Evolutionary conservation across 2,329 filamentous ascomycete species (phyloP).

Genomic region (Sclerotinia minor): DNA sequence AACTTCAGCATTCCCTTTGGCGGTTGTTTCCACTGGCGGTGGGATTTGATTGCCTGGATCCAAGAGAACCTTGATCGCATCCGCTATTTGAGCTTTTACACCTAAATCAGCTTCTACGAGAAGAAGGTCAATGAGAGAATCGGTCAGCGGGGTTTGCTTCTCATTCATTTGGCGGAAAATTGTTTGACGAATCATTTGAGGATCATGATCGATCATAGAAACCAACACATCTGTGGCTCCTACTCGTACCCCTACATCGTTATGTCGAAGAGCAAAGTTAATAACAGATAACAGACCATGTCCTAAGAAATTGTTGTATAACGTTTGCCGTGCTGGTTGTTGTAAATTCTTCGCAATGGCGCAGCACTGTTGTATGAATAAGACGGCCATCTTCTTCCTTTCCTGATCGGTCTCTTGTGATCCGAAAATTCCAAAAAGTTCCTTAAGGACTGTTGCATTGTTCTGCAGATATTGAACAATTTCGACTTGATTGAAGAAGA

Average conservation of each 20-base stretch:
- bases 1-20: slow-evolving; percentile 68
- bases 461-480: slow-evolving; percentile 93
- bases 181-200: slow-evolving; percentile 88
- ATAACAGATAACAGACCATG: slow-evolving; percentile 88
- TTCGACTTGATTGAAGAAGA: slow-evolving; percentile 98
- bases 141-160: slow-evolving; percentile 80
- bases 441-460: slow-evolving; percentile 74
- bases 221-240: slow-evolving; percentile 93
- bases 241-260: slow-evolving; percentile 80
- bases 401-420: slow-evolving; percentile 62
- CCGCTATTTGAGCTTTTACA: slow-evolving; percentile 92
- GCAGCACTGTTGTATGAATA: slow-evolving; percentile 96
- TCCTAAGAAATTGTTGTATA: slow-evolving; percentile 88
- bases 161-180: slow-evolving; percentile 91
- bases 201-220: slow-evolving; percentile 92
- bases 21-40: slow-evolving; percentile 57
- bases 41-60: slow-evolving; percentile 64
- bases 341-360: slow-evolving; percentile 93
- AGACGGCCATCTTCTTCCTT: slow-evolving; percentile 88
- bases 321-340: slow-evolving; percentile 71
- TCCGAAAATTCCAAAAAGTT: slow-evolving; percentile 84
- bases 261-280: slow-evolving; percentile 83
- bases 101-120: slow-evolving; percentile 90
- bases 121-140: slow-evolving; percentile 88
- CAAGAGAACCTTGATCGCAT: slow-evolving; percentile 90